phyloP scores from a whole-genome alignment of 305 asterid species.

The Fraxinus angustifolia region DNA sequence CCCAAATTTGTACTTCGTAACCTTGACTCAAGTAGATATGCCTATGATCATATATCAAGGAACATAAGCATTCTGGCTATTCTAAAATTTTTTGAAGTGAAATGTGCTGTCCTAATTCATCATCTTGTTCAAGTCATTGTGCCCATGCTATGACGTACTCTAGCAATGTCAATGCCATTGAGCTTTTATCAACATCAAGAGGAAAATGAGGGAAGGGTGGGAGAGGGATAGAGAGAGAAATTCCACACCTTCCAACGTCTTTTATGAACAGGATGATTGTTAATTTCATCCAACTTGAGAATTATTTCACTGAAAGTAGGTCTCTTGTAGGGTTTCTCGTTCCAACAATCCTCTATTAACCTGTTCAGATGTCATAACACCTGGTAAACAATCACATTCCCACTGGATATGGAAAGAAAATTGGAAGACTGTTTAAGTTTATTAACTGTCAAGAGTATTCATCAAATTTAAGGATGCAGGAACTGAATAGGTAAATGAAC shows the following conservation, averaged over 20 bases:
- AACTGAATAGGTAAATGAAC: background rate
- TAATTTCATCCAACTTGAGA: conserved; percentile 48
- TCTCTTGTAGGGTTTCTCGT: conserved; percentile 49
- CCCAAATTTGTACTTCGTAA: background rate
- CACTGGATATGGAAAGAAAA: conserved; percentile 2
- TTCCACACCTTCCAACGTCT: conserved; percentile 63
- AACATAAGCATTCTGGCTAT: conserved; percentile 1
- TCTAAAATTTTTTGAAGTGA: background rate
- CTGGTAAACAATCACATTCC: conserved; percentile 14
- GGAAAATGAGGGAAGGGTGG: background rate
- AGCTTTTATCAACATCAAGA: background rate
- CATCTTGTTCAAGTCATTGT: background rate
- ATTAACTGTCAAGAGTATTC: background rate
- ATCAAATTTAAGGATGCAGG: background rate
- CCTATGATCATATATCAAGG: background rate
- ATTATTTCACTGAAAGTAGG: conserved; percentile 62
- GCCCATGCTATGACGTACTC: background rate
- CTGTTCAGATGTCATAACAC: conserved; percentile 38
- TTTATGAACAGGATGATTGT: conserved; percentile 37
- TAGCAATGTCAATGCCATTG: background rate
- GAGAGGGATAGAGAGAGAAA: conserved; percentile 4
- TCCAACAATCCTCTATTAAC: conserved; percentile 55
- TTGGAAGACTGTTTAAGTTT: background rate
- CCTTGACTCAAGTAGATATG: background rate
- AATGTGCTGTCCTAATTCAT: background rate